These are phyloP conservation scores for Ophiocytium majus DNA, from an alignment of 352 stramenopile genomes.

Conservation along the genomic window DNA sequence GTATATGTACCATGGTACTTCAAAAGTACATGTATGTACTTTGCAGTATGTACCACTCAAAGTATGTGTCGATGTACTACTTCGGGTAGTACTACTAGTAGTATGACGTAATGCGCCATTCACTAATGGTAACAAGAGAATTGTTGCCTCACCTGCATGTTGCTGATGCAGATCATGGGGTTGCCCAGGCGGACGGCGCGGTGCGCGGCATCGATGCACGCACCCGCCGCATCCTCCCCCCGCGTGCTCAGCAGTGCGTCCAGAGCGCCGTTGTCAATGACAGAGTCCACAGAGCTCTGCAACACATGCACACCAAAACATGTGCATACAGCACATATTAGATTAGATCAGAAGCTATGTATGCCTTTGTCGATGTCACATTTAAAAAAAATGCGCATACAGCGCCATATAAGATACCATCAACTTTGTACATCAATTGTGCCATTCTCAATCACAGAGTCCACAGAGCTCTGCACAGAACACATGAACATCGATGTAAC, in stretches of 20 bases:
- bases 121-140: too few species aligned
- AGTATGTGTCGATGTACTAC: too few species aligned
- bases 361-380: not conserved
- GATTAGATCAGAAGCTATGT: not conserved
- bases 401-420: too few species aligned
- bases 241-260: conserved; percentile 16
- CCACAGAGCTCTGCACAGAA: conserved; percentile 18
- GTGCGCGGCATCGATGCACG: conserved; percentile 47
- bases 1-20: too few species aligned
- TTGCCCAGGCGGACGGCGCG: conserved; percentile 52
- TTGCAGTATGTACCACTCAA: too few species aligned
- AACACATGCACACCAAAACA: conserved; percentile 1
- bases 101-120: too few species aligned
- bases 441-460: conserved; percentile 17
- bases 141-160: too few species aligned
- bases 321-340: not conserved
- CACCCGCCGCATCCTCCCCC: conserved; percentile 38
- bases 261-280: conserved; percentile 3
- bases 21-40: too few species aligned
- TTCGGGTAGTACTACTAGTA: too few species aligned
- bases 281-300: conserved; percentile 23
- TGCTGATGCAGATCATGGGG: conserved; percentile 37
- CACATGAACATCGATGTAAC: too few species aligned
- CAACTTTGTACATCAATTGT: too few species aligned
- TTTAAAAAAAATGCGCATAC: conserved; percentile 6